Evolutionary conservation across 257 asterid species (phyloP), one percentile per base, ranked within the genome.

Genomic region (Penstemon newberryi): DNA sequence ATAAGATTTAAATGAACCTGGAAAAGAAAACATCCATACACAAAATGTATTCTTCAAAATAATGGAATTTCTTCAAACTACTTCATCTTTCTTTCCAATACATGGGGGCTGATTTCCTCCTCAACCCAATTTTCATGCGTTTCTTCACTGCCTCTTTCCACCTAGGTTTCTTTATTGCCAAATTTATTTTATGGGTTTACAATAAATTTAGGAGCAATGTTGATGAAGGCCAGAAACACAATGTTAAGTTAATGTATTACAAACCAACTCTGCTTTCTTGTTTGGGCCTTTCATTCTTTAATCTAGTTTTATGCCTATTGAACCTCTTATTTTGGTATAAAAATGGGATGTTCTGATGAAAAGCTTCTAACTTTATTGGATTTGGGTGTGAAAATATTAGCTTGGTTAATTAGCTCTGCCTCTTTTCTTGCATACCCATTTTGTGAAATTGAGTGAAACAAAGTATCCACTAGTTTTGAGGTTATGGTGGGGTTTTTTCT

Each of bases 71-170:
- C n/a, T n/a, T n/a, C n/a, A n/a, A n/a, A n/a, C n/a, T n/a, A n/a
- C n/a, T n/a, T n/a, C n/a, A n/a, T n/a, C n/a, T n/a, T 15, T 68
- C 77, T 4, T 51, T 58, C 37, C 65, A 73, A 41, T 60, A 13
- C 56, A 77, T 78, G 53, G 65, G 64, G 40, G 50, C 41, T 51
- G 78, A 72, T 71, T 75, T 61, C 19, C 67, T 82, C 66, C 54
- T 82, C 3, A 75, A 78, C 77, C 96, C 95, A 5, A 6, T 75
- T 67, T 79, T 73, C 58, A 66, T 82, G 47, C 86, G 96, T 11
- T 73, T 70, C 74, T 66, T 85, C 42, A 84, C 93, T 36, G 79
- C 65, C 63, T 78, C 78, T 40, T 8, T 85, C 75, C 96, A 92
- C 80, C 43, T 86, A 0, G 33, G 81, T 37, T 62, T 92, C 78